phyloP scores from a whole-genome alignment of 805 yeast species.

The Scheffersomyces ergatensis region DNA sequence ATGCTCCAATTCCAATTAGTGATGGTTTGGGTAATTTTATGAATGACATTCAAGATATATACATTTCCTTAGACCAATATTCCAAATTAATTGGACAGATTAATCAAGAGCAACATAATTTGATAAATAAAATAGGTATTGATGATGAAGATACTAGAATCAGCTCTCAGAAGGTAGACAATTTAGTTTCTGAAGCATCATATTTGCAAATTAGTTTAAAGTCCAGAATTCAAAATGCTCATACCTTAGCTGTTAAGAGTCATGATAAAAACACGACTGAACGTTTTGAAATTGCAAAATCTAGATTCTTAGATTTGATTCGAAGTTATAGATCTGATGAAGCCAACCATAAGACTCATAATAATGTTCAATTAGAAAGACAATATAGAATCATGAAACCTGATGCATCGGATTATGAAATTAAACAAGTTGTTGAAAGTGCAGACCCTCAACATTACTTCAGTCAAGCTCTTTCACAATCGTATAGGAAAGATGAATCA shows the following conservation, averaged over 20 bases:
- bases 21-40: conserved; percentile 44
- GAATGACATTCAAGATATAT: conserved; percentile 45
- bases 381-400: conserved; percentile 91
- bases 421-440: conserved; percentile 81
- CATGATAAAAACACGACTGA: conserved; percentile 75
- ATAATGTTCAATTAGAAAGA: conserved; percentile 84
- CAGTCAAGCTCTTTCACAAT: conserved; percentile 85
- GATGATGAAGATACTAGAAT: conserved; percentile 47
- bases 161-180: conserved; percentile 73
- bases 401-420: conserved; percentile 79
- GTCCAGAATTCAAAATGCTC: conserved; percentile 71
- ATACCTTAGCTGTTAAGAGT: conserved; percentile 57
- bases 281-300: conserved; percentile 87
- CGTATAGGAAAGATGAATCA: conserved; percentile 91
- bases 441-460: conserved; percentile 87
- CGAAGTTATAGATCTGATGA: conserved; percentile 86
- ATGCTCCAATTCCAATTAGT: conserved; percentile 26
- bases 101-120: conserved; percentile 38
- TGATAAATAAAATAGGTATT: conserved; percentile 40
- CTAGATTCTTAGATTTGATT: conserved; percentile 79
- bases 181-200: conserved; percentile 72
- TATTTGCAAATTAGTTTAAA: conserved; percentile 75
- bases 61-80: conserved; percentile 41
- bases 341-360: conserved; percentile 79
- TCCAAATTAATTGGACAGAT: conserved; percentile 35